Evolutionary conservation across 1,139 yeast species (phyloP).

Genomic region (Taiozyma sp.): DNA sequence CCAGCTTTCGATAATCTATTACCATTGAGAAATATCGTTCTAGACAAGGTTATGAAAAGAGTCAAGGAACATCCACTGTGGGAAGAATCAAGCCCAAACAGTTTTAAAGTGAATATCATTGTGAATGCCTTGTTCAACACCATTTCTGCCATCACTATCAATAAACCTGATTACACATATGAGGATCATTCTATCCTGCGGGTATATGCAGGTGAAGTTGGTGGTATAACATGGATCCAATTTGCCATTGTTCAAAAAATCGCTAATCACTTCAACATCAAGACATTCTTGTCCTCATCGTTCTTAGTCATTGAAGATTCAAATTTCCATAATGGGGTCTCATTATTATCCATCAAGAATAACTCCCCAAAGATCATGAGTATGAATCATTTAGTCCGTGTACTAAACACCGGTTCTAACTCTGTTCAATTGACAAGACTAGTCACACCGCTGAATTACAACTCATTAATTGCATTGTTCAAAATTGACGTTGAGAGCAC

Average conservation of each 20-base stretch:
- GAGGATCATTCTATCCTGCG: constrained; percentile 8
- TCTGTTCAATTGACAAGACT: background rate
- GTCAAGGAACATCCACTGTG: background rate
- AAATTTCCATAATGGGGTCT: constrained; percentile 7
- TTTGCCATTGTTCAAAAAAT: constrained; percentile 11
- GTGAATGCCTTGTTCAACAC: constrained; percentile 1
- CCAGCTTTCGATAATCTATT: constrained; percentile 15
- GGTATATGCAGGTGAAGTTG: constrained; percentile 8
- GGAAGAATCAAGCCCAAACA: constrained; percentile 3
- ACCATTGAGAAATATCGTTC: constrained; percentile 9
- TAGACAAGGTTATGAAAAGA: constrained; percentile 1
- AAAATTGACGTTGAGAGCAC: background rate
- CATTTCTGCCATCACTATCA: background rate
- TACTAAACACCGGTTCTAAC: background rate
- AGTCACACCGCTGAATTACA: background rate
- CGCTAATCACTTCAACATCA: constrained; percentile 9
- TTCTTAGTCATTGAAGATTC: constrained; percentile 13
- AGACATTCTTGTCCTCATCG: constrained; percentile 2
- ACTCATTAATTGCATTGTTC: background rate
- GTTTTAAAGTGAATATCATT: constrained; percentile 9
- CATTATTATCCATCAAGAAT: constrained; percentile 9
- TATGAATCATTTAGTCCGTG: background rate
- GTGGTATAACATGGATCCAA: constrained; percentile 3
- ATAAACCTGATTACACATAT: background rate
- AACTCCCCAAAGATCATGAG: constrained; percentile 6